phyloP scores from a whole-genome alignment of 208 protist species.

The Crithidia expoeki region DNA sequence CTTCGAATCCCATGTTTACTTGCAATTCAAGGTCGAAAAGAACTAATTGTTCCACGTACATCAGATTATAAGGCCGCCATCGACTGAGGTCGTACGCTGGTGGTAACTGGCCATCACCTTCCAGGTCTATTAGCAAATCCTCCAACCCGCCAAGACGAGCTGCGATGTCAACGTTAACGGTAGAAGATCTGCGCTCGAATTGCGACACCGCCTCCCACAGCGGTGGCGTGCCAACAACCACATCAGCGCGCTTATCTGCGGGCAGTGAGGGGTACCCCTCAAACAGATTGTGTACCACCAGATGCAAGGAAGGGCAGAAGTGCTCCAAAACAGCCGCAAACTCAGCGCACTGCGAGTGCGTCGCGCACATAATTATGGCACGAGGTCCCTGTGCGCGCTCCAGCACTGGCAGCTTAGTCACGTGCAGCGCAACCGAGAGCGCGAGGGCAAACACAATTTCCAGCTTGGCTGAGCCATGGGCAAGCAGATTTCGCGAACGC shows the following conservation, averaged over 20 bases:
- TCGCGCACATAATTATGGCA: conserved; percentile 71
- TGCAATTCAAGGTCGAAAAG: conserved; percentile 72
- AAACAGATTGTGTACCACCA: conserved; percentile 86
- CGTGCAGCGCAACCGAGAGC: conserved; percentile 61
- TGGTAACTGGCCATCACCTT: conserved; percentile 26
- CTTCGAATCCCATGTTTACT: conserved; percentile 50
- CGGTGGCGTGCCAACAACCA: conserved; percentile 75
- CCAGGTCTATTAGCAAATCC: conserved; percentile 53
- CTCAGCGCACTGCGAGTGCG: conserved; percentile 79
- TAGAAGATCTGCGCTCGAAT: conserved; percentile 14
- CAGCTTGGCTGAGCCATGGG: conserved; percentile 57
- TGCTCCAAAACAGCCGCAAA: conserved; percentile 47
- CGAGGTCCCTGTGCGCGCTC: conserved; percentile 66
- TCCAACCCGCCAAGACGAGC: conserved; percentile 45
- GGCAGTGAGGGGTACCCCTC: conserved; percentile 70
- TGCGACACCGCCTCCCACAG: conserved; percentile 67
- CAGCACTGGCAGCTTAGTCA: conserved; percentile 65
- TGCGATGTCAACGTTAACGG: background rate
- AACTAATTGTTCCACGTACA: conserved; percentile 58
- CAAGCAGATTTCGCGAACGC: conserved; percentile 6
- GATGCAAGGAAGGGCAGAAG: conserved; percentile 60
- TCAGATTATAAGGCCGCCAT: conserved; percentile 66
- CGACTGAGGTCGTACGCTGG: conserved; percentile 57
- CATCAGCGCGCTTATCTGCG: conserved; percentile 55
- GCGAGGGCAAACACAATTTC: conserved; percentile 65